Evolutionary conservation across 345 rosid species (phyloP).

Genomic region (Cardiospermum halicacabum): DNA sequence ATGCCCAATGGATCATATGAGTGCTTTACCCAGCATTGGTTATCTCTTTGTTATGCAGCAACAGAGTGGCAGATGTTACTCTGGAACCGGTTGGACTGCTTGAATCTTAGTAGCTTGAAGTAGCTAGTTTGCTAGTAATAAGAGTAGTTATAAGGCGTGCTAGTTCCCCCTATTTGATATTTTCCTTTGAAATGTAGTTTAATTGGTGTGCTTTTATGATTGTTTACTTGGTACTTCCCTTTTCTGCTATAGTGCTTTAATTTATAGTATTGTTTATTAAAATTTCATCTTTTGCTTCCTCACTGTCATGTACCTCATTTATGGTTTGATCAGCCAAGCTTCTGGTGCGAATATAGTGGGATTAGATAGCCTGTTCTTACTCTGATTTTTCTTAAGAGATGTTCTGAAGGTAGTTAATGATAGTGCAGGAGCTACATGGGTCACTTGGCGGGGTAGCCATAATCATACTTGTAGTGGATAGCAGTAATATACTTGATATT

Average conservation of each 20-base stretch:
- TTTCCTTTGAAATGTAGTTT: conserved; percentile 61
- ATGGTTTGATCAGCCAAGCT: conserved; percentile 13
- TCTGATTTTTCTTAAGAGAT: conserved; percentile 30
- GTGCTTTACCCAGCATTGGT: conserved; percentile 15
- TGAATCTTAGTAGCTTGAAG: conserved; percentile 55
- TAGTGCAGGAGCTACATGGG: conserved; percentile 38
- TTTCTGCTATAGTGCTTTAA: conserved; percentile 46
- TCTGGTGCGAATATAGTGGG: conserved; percentile 14
- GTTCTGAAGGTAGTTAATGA: conserved; percentile 23
- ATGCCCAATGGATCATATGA: conserved; percentile 22
- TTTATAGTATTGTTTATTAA: conserved; percentile 32
- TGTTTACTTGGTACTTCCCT: conserved; percentile 42
- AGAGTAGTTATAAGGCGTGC: conserved; percentile 55
- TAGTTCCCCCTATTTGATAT: conserved; percentile 48
- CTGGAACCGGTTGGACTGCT: conserved; percentile 72
- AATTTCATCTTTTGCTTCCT: conserved; percentile 26
- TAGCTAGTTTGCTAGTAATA: conserved; percentile 69
- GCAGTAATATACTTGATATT: conserved; percentile 41
- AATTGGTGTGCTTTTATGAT: conserved; percentile 55
- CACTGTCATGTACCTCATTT: conserved; percentile 19
- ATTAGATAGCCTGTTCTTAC: conserved; percentile 25
- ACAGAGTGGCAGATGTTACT: conserved; percentile 29
- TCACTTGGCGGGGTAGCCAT: conserved; percentile 43
- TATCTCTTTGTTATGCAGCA: conserved; percentile 27
- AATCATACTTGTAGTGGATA: conserved; percentile 51